Base-by-base conservation (phyloP, 2,329 filamentous ascomycete genomes). In the Alternaria atra region DNA sequence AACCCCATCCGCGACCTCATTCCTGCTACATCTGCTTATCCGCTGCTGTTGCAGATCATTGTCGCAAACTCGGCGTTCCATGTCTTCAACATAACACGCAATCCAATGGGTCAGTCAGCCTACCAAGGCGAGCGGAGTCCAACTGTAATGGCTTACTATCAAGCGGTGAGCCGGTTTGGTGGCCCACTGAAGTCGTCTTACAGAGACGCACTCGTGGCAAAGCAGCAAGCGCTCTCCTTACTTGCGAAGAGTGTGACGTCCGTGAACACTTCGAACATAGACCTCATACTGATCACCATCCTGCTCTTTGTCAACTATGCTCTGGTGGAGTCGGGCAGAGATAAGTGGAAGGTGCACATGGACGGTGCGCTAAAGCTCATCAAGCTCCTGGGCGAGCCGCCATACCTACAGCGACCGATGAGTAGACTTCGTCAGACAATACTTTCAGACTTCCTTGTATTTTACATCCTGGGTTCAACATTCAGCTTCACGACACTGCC, bases 261-360 rank as follows among this genome's bases (percentile, higher is more conserved):
- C 7, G 72, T 79, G 12, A 70, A 73, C 29, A 54, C 66, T 7
- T 61, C 65, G 0, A 77, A 77, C 47, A 72, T 77, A 39, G 81
- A 84, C 44, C 72, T 84, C 17, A 75, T 81, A 30, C 60, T 85
- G 48, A 81, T 81, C 15, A 79, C 81, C 0, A 83, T 84, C 27
- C 74, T 85, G 20, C 74, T 85, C 5, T 81, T 85, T 58, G 81
- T 84, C 57, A 80, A 84, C 20, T 80, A 84, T 60, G 83, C 84
- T 55, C 73, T 84, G 5, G 78, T 85, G 5, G 82, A 84, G 61
- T 85, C 83, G 0, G 84, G 84, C 13, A 80, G 78, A 50, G 83
- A 82, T 10, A 80, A 83, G 34, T 85, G 84, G 83, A 84, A 80
- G 64, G 79, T 82, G 34, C 84, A 85, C 60, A 78, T 84, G 50